phyloP scores from a whole-genome alignment of 495 filamentous ascomycete species.

The Penicillium maclennaniae region DNA sequence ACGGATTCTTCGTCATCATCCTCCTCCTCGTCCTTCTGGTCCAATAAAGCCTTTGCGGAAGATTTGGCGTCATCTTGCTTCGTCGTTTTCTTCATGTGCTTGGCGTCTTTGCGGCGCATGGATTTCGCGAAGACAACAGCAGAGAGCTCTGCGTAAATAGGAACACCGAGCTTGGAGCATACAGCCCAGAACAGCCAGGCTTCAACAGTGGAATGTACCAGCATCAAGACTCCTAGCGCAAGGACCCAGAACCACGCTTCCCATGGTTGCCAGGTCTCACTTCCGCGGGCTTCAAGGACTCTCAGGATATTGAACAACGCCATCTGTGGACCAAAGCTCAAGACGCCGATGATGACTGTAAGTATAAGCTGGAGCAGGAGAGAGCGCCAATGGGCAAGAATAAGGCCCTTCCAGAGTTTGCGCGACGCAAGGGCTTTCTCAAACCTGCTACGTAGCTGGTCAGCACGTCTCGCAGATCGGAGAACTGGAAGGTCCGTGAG shows the following conservation, averaged over 20 bases:
- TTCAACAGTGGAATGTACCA: constrained; percentile 55
- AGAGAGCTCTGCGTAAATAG: constrained; percentile 65
- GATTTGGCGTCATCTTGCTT: constrained; percentile 13
- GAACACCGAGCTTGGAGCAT: constrained; percentile 59
- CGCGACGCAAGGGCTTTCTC: constrained; percentile 43
- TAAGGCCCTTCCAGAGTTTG: constrained; percentile 60
- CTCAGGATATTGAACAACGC: constrained; percentile 62
- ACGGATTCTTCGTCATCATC: constrained; percentile 51
- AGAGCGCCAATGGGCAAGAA: constrained; percentile 49
- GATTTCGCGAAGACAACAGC: constrained; percentile 74
- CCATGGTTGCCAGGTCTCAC: constrained; percentile 24
- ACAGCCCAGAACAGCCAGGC: constrained; percentile 62
- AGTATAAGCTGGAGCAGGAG: constrained; percentile 54
- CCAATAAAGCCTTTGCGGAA: constrained; percentile 20
- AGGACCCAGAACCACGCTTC: constrained; percentile 67
- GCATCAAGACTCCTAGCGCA: constrained; percentile 54
- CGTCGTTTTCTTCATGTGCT: constrained; percentile 42
- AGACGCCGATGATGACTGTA: constrained; percentile 48
- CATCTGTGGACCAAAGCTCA: constrained; percentile 67
- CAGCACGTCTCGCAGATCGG: constrained; percentile 23
- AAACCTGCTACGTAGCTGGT: constrained; percentile 42
- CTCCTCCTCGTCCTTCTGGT: constrained; percentile 36
- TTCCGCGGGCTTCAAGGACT: constrained; percentile 54
- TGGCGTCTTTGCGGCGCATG: constrained; percentile 76
- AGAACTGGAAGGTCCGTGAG: constrained; percentile 56